Conservation (phyloP, 768 basidiomycete genomes). For the Amyloporia xantha region DNA sequence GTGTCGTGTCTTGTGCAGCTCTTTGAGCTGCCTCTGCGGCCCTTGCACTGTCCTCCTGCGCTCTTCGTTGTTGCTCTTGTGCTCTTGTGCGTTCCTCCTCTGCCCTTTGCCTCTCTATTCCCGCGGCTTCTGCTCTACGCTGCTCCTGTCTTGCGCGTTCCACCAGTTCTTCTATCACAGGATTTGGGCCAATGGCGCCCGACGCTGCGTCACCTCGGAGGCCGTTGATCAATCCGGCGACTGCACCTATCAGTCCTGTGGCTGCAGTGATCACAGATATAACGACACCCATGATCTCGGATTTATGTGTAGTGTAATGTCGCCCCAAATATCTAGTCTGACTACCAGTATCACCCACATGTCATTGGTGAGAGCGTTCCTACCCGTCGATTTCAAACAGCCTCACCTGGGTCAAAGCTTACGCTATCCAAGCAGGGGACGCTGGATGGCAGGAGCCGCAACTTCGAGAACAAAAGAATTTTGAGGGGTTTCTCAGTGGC, state of each 20-base stretch:
- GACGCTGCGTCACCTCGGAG: not conserved
- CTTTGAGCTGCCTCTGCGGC: not conserved
- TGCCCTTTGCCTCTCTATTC: not conserved
- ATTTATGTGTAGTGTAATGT: no score
- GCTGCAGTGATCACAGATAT: not conserved
- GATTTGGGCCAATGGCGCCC: not conserved
- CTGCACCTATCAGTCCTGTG: not conserved
- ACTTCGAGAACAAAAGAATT: no score
- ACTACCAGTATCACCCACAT: no score
- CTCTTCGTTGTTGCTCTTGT: not conserved
- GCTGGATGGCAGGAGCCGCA: no score
- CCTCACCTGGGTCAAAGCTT: no score
- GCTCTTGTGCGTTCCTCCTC: not conserved
- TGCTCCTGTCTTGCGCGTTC: not conserved
- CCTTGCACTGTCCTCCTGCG: not conserved
- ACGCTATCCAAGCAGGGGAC: no score
- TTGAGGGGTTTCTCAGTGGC: no score
- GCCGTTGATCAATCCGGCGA: not conserved
- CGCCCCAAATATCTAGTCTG: no score
- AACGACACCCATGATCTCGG: not conserved
- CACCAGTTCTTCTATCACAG: not conserved
- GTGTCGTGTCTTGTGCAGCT: not conserved
- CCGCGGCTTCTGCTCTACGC: not conserved
- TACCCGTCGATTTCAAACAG: no score
- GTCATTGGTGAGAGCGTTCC: no score